Conservation (phyloP, 1,284 basidiomycete genomes). For the Pascua guehoae region DNA sequence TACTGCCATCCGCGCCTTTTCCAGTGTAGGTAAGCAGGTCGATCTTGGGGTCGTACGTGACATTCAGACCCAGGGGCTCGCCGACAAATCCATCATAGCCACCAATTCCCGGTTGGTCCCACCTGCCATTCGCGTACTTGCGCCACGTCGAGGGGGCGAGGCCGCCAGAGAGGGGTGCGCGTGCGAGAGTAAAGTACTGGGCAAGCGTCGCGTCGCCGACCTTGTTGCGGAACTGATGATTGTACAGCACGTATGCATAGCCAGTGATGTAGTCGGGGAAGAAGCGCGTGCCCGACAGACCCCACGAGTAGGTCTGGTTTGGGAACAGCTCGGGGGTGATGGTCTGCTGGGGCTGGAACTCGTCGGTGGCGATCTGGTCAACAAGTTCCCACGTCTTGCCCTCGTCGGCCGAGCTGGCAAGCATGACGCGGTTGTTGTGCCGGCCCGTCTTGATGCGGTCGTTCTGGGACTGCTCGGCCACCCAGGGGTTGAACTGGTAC, state of each 20-base stretch:
- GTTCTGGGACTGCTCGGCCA: not conserved
- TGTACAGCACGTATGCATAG: slow-evolving; percentile 1
- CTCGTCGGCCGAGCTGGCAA: not conserved
- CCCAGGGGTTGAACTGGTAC: slow-evolving; percentile 9
- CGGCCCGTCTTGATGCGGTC: not conserved
- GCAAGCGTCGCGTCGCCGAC: not conserved
- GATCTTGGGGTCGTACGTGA: slow-evolving; percentile 3
- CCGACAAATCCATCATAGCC: not conserved
- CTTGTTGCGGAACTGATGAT: slow-evolving; percentile 7
- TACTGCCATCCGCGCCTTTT: not conserved
- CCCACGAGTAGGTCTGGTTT: slow-evolving; percentile 1
- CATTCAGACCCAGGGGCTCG: not conserved
- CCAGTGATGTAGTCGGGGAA: slow-evolving; percentile 1
- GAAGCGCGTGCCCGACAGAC: slow-evolving; percentile 1
- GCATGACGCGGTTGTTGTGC: slow-evolving; percentile 7
- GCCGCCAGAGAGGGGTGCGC: not conserved
- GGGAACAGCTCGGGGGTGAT: slow-evolving; percentile 4
- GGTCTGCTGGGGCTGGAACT: slow-evolving; percentile 4
- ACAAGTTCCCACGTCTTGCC: slow-evolving; percentile 3
- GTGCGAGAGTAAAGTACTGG: not conserved
- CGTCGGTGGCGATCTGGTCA: not conserved
- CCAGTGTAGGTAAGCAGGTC: slow-evolving; percentile 2
- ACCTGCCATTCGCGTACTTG: slow-evolving; percentile 4
- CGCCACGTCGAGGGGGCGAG: not conserved
- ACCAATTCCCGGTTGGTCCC: not conserved